Conservation (phyloP, 192 early-diverging fungal genomes). For the Mortierella alpina region DNA sequence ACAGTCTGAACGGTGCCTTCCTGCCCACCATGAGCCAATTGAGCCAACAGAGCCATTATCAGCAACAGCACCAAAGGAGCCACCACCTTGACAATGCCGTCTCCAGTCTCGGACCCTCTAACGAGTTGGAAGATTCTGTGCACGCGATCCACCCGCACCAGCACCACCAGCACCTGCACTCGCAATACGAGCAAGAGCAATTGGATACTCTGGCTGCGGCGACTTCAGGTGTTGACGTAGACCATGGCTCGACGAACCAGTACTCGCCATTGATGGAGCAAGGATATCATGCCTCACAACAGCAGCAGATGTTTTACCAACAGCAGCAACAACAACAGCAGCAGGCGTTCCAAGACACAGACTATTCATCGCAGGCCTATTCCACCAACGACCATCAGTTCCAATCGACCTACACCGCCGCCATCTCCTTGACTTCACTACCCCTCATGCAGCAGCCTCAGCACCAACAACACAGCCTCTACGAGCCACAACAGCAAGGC, state of each 20-base stretch:
- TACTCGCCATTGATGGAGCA: conserved; percentile 32
- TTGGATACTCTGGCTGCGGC: conserved; percentile 8
- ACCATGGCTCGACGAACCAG: not conserved
- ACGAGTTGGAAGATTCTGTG: not conserved
- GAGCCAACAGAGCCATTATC: conserved; percentile 10
- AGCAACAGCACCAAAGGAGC: not conserved
- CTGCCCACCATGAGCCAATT: conserved; percentile 8
- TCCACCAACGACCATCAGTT: conserved; percentile 10
- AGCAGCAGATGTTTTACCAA: conserved; percentile 25
- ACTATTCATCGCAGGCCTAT: conserved; percentile 2
- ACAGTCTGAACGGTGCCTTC: conserved; percentile 2
- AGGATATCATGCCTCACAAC: conserved; percentile 15
- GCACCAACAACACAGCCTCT: conserved; percentile 6
- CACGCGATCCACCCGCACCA: conserved; percentile 7
- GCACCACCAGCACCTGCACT: not conserved
- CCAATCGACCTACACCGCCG: conserved; percentile 20
- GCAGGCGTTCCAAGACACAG: conserved; percentile 21
- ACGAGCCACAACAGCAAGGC: conserved; percentile 5
- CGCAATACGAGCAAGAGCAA: conserved; percentile 16
- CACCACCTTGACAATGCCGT: not conserved
- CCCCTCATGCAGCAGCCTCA: conserved; percentile 16
- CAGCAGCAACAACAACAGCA: conserved; percentile 9
- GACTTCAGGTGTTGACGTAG: not conserved
- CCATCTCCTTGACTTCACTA: conserved; percentile 26
- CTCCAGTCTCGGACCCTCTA: not conserved